phyloP scores from a whole-genome alignment of 1,139 yeast species.

The Geotrichum bryndzae region DNA sequence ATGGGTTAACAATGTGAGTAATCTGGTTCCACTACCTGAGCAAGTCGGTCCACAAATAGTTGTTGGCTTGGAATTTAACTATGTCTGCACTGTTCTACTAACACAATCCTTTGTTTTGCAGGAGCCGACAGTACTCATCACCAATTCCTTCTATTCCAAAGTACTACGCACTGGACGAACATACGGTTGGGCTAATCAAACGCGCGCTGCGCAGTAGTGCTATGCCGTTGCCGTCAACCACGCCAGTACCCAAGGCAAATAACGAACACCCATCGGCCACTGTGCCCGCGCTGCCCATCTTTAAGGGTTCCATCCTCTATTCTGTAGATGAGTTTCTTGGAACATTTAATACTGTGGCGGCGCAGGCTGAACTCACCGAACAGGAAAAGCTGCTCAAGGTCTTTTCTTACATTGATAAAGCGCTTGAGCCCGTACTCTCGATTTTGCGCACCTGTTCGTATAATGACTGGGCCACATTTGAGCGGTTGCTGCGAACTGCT shows the following conservation, averaged over 20 bases:
- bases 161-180: conserved; percentile 15
- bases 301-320: conserved; percentile 10
- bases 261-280: background rate
- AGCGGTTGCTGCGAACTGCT: conserved; percentile 13
- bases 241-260: background rate
- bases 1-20: background rate
- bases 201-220: conserved; percentile 10
- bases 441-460: conserved; percentile 16
- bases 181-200: conserved; percentile 11
- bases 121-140: background rate
- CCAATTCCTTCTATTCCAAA: conserved; percentile 3
- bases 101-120: background rate
- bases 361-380: conserved; percentile 7
- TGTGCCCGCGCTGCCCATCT: conserved; percentile 2
- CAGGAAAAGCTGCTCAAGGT: conserved; percentile 12
- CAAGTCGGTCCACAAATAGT: background rate
- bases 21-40: background rate
- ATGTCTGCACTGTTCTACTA: background rate
- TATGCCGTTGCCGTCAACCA: conserved; percentile 6
- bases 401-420: conserved; percentile 8
- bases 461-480: conserved; percentile 13
- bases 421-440: conserved; percentile 8
- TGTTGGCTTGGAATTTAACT: background rate
- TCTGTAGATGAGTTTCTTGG: conserved; percentile 10
- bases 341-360: conserved; percentile 5